These are phyloP conservation scores for Scalesia atractyloides DNA, from an alignment of 129 eudicot genomes.

Conservation along the genomic window DNA sequence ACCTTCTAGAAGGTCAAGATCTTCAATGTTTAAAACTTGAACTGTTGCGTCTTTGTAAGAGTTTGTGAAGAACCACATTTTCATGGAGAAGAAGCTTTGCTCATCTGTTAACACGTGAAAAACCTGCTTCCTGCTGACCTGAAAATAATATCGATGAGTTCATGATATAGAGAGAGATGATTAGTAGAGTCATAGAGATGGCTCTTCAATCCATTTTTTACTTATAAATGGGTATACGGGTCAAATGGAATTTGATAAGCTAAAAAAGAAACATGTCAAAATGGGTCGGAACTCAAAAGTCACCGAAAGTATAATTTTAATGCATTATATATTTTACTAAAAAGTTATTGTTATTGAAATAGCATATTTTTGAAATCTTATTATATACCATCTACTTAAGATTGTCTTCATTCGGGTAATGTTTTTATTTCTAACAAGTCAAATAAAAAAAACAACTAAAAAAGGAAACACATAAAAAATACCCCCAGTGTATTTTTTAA, in stretches of 20 bases:
- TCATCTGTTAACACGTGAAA: constrained; percentile 87
- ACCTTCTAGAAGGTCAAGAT: constrained; percentile 40
- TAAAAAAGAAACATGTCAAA: background rate
- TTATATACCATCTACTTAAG: background rate
- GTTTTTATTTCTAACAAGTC: background rate
- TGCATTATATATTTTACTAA: background rate
- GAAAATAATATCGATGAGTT: constrained; percentile 36
- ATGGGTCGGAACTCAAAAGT: background rate
- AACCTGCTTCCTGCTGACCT: constrained; percentile 80
- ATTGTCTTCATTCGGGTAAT: background rate
- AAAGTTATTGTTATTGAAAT: background rate
- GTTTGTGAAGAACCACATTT: constrained; percentile 75
- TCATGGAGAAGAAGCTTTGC: constrained; percentile 88
- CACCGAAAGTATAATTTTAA: background rate
- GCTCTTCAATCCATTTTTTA: constrained; percentile 16
- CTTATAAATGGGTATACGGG: background rate
- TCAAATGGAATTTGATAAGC: background rate
- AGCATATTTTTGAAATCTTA: background rate
- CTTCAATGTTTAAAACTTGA: constrained; percentile 87
- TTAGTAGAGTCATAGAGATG: constrained; percentile 11
- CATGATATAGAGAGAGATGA: constrained; percentile 7
- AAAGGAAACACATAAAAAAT: background rate
- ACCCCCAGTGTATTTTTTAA: background rate
- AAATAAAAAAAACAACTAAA: background rate
- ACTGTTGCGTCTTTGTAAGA: constrained; percentile 71